A percentile compares a stretch with the other conserved stretches of the same genome.
Evolutionary conservation across 495 filamentous ascomycete genomes (phyloP).

Genomic region (Aspergillus wentii): DNA sequence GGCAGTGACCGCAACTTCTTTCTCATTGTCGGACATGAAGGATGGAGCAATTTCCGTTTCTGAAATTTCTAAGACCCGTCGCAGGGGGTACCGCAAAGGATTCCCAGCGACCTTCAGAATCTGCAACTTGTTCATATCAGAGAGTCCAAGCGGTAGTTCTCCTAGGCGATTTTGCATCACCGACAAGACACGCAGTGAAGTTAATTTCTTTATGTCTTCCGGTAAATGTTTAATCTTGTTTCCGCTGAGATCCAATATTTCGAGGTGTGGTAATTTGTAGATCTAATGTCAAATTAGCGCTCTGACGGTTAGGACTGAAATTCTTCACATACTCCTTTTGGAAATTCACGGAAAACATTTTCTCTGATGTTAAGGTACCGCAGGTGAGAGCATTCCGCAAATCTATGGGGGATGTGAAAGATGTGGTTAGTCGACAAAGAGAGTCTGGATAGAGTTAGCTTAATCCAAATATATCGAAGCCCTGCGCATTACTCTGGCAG

Average conservation of each 20-base stretch:
- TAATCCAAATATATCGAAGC: conserved; percentile 1
- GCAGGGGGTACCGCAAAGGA: conserved; percentile 54
- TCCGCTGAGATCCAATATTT: conserved; percentile 86
- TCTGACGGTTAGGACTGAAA: conserved; percentile 11
- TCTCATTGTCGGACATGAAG: conserved; percentile 49
- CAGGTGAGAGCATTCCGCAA: conserved; percentile 81
- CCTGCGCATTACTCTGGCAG: background rate
- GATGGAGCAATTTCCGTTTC: conserved; percentile 39
- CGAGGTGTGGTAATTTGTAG: conserved; percentile 76
- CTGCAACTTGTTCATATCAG: conserved; percentile 82
- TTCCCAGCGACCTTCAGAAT: conserved; percentile 87
- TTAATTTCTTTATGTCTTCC: conserved; percentile 71
- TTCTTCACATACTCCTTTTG: conserved; percentile 61
- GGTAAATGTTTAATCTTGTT: conserved; percentile 79
- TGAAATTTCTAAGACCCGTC: conserved; percentile 36
- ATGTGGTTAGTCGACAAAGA: conserved; percentile 88
- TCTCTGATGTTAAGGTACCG: conserved; percentile 92
- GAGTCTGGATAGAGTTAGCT: conserved; percentile 47
- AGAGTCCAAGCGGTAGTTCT: conserved; percentile 73
- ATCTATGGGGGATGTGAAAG: conserved; percentile 68
- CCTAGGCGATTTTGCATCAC: conserved; percentile 82
- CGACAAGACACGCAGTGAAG: conserved; percentile 69
- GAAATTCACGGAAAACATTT: conserved; percentile 85
- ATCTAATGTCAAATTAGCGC: conserved; percentile 46
- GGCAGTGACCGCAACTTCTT: conserved; percentile 64